Percentiles rank a stretch among this genome's conserved stretches.
phyloP scores from a whole-genome alignment of 2,329 filamentous ascomycete genomes.

The Microcera coccophila region DNA sequence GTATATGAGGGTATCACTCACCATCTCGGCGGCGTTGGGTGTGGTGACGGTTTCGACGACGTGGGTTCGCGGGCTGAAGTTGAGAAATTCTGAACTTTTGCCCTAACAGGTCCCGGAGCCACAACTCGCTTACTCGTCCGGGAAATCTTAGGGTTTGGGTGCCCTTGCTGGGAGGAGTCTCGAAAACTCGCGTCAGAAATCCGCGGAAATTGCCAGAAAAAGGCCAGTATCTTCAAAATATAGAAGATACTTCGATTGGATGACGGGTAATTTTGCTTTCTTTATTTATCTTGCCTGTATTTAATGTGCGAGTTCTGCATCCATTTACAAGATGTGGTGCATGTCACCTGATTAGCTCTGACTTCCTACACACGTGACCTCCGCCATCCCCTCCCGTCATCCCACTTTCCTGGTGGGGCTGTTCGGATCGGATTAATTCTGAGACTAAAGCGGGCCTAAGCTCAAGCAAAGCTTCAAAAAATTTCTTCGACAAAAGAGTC shows the following conservation, averaged over 20 bases:
- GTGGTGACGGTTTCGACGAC: slow-evolving; percentile 52
- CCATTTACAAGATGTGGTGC: slow-evolving; percentile 5
- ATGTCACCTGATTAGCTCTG: slow-evolving; percentile 21
- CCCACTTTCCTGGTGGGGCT: slow-evolving; percentile 14
- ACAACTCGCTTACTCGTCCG: slow-evolving; percentile 44
- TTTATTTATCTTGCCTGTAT: neutral
- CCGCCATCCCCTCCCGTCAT: neutral
- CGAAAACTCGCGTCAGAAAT: slow-evolving; percentile 6
- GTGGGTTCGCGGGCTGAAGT: slow-evolving; percentile 46
- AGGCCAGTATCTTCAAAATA: slow-evolving; percentile 7
- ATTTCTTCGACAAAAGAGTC: slow-evolving; percentile 35
- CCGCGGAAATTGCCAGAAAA: slow-evolving; percentile 6
- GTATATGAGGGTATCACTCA: slow-evolving; percentile 37
- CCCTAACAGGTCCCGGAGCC: slow-evolving; percentile 34
- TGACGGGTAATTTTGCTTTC: no score
- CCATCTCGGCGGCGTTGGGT: slow-evolving; percentile 55
- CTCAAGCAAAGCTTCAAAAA: slow-evolving; percentile 37
- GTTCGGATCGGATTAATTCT: slow-evolving; percentile 26
- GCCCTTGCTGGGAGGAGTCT: slow-evolving; percentile 30
- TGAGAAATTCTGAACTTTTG: slow-evolving; percentile 48
- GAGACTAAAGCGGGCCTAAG: slow-evolving; percentile 21
- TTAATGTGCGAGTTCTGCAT: neutral
- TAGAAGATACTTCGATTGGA: neutral
- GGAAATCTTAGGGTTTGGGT: slow-evolving; percentile 39
- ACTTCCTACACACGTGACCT: slow-evolving; percentile 21